Conservation (phyloP, 208 protist species). For the Acanthamoeba royreba region DNA sequence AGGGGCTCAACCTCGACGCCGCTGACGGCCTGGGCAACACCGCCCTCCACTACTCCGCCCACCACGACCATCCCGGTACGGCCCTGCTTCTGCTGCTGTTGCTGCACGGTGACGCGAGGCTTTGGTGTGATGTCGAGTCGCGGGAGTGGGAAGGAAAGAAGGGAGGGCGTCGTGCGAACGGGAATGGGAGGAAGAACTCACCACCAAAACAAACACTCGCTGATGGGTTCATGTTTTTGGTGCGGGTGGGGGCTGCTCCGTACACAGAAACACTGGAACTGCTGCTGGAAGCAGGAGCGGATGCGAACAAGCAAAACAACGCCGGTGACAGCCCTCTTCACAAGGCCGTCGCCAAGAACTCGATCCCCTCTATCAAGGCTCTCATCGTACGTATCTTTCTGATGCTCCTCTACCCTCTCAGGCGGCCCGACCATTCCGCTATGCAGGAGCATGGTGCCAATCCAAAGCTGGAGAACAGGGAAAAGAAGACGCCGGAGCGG, state of each 20-base stretch:
- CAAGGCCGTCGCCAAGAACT: constrained; percentile 38
- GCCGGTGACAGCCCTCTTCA: constrained; percentile 3
- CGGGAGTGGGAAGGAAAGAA: too few species aligned
- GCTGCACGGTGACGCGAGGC: background rate
- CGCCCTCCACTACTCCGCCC: background rate
- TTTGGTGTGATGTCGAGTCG: too few species aligned
- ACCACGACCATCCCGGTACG: constrained; percentile 33
- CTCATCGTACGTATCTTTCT: background rate
- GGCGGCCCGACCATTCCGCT: background rate
- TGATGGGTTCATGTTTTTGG: background rate
- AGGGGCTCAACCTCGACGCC: background rate
- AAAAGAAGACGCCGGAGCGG: background rate
- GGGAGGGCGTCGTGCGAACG: too few species aligned
- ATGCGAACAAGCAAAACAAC: constrained; percentile 31
- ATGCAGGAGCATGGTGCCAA: constrained; percentile 4
- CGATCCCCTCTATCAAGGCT: constrained; percentile 9
- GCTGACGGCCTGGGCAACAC: background rate
- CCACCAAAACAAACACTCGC: too few species aligned
- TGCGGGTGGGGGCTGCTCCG: background rate
- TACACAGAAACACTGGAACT: constrained; percentile 3
- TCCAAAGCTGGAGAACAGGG: constrained; percentile 4
- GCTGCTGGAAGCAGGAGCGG: background rate
- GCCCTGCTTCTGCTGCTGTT: background rate
- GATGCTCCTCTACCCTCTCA: background rate
- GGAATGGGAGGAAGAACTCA: too few species aligned